Conservation (phyloP, 148 eudicot species). For the Simmondsia chinensis region DNA sequence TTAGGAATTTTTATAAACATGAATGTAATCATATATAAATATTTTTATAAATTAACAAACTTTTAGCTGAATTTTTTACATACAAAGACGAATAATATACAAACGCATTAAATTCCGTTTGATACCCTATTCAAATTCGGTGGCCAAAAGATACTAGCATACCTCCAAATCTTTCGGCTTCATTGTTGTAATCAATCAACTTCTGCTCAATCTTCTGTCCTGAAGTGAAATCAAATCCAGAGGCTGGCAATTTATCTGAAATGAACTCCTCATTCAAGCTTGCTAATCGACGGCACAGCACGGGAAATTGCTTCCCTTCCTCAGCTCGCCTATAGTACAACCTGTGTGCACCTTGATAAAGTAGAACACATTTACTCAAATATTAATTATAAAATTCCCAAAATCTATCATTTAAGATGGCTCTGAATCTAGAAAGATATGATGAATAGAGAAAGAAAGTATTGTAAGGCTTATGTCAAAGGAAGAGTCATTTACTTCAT, state of each 20-base stretch:
- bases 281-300: slow-evolving; percentile 76
- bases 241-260: slow-evolving; percentile 71
- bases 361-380: slow-evolving; percentile 10
- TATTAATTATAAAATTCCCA: not conserved
- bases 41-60: no score
- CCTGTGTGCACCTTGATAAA: slow-evolving; percentile 54
- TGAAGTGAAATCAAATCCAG: slow-evolving; percentile 86
- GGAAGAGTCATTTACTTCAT: no score
- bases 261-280: slow-evolving; percentile 77
- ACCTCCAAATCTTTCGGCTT: slow-evolving; percentile 97
- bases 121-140: no score
- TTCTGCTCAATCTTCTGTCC: slow-evolving; percentile 85
- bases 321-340: slow-evolving; percentile 80
- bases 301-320: slow-evolving; percentile 88
- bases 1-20: no score
- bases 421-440: no score
- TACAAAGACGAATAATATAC: no score
- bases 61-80: no score
- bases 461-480: no score
- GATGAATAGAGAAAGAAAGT: no score
- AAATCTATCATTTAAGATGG: no score
- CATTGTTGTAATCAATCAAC: slow-evolving; percentile 80
- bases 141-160: not conserved
- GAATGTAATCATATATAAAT: no score
- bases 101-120: no score